Percentiles rank a stretch among this genome's conserved stretches.
Conservation (phyloP, 169 alveolate species). For the Toxoplasma gondii region DNA sequence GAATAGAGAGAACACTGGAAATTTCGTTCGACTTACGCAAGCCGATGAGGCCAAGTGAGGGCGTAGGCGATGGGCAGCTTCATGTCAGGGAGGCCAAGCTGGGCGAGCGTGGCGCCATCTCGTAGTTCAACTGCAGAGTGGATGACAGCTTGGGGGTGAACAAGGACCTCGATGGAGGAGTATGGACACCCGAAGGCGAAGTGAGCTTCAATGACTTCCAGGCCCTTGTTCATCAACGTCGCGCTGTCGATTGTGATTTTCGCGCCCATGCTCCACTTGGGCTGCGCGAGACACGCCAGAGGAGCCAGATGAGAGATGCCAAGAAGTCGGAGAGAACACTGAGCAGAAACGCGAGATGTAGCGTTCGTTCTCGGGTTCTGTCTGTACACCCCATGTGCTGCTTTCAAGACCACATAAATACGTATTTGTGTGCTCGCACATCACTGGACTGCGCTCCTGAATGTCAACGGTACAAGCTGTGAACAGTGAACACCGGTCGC, state of each 20-base stretch:
- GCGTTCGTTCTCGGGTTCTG: too few species aligned
- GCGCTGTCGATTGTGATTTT: constrained; percentile 88
- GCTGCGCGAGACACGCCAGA: constrained; percentile 71
- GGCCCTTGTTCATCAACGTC: constrained; percentile 88
- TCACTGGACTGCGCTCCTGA: too few species aligned
- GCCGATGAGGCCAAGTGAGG: constrained; percentile 78
- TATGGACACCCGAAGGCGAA: constrained; percentile 81
- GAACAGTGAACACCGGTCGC: too few species aligned
- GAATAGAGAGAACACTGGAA: too few species aligned
- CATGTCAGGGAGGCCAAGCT: constrained; percentile 87
- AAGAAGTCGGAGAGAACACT: not conserved
- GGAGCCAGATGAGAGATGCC: too few species aligned
- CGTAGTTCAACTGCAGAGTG: constrained; percentile 85
- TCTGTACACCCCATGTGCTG: too few species aligned
- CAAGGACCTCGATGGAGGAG: constrained; percentile 75
- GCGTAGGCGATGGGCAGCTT: constrained; percentile 80
- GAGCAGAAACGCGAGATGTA: too few species aligned
- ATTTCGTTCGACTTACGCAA: constrained; percentile 9
- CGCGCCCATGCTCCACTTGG: constrained; percentile 89
- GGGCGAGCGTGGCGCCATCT: constrained; percentile 84
- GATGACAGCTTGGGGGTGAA: constrained; percentile 85
- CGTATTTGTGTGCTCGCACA: too few species aligned
- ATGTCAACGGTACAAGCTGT: too few species aligned
- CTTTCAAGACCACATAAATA: too few species aligned
- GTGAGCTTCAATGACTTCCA: constrained; percentile 88